phyloP scores from a whole-genome alignment of 768 basidiomycete species.

The Trametes meyenii region DNA sequence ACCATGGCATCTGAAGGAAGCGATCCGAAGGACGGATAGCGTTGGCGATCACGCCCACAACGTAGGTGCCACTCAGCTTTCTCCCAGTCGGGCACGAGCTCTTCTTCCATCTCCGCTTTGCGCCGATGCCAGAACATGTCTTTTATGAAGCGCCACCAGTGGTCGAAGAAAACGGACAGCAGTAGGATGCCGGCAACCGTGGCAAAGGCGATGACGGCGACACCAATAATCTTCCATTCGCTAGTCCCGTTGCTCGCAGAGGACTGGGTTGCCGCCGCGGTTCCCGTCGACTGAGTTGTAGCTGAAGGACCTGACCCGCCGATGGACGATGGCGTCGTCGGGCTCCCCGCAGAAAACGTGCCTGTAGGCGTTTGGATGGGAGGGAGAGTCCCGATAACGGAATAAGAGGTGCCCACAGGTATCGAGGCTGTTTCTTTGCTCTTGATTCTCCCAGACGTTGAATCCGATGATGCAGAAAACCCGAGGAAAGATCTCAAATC shows the following conservation, averaged over 20 bases:
- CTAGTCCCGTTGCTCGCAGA: slow-evolving; percentile 39
- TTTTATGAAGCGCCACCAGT: slow-evolving; percentile 63
- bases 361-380: slow-evolving; percentile 1
- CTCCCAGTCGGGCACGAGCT: slow-evolving; percentile 66
- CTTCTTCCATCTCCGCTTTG: slow-evolving; percentile 44
- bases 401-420: slow-evolving; percentile 14
- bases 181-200: slow-evolving; percentile 58
- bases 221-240: slow-evolving; percentile 72
- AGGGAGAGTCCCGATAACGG: slow-evolving; percentile 15
- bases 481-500: slow-evolving; percentile 5
- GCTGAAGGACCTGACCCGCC: not conserved
- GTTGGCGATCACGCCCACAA: slow-evolving; percentile 27
- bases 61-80: slow-evolving; percentile 59
- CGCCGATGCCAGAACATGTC: slow-evolving; percentile 48
- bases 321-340: not conserved
- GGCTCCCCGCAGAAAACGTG: not conserved
- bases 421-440: not conserved
- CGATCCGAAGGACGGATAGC: slow-evolving; percentile 36
- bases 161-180: slow-evolving; percentile 68
- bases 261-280: not conserved
- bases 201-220: slow-evolving; percentile 64
- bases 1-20: slow-evolving; percentile 20
- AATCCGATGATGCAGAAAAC: not conserved
- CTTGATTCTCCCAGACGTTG: slow-evolving; percentile 1
- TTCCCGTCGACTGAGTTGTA: not conserved